A percentile compares a stretch with the other conserved stretches of the same genome.
Evolutionary conservation across 2,329 filamentous ascomycete genomes (phyloP).

Genomic region (Ascochyta pisi): DNA sequence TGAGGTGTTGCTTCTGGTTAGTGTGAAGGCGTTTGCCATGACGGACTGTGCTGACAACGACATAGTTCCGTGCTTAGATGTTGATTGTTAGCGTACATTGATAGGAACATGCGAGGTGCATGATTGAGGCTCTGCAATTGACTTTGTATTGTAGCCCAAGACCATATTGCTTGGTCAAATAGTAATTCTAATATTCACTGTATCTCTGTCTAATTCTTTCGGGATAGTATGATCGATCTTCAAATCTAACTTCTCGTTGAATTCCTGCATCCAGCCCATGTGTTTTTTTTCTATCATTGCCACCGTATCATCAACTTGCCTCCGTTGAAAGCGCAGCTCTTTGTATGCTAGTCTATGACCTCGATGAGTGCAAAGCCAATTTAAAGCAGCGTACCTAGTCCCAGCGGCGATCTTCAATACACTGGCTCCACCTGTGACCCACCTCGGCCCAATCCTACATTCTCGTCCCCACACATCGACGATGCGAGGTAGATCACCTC

Average conservation of each 20-base stretch:
- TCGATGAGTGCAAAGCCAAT: no score
- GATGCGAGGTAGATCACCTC: background rate
- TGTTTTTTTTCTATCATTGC: no score
- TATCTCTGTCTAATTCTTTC: background rate
- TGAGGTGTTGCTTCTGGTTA: conserved; percentile 6
- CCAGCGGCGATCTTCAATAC: background rate
- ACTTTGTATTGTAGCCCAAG: background rate
- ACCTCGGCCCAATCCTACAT: background rate
- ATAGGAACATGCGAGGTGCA: background rate
- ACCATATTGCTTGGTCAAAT: background rate
- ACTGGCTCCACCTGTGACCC: background rate
- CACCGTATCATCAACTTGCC: no score
- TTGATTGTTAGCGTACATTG: background rate
- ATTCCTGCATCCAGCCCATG: no score
- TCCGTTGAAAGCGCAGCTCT: background rate
- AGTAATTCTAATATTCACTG: background rate
- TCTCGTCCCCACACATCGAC: background rate
- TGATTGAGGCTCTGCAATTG: background rate
- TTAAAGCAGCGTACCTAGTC: background rate
- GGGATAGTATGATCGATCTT: no score
- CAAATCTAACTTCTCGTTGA: no score
- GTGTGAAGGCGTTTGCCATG: background rate
- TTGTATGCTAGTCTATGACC: no score
- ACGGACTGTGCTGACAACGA: background rate
- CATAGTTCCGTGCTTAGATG: conserved; percentile 5